A percentile compares a stretch with the other conserved stretches of the same genome.
Conservation (phyloP, 2,329 filamentous ascomycete species). For the Aspergillus sp. region DNA sequence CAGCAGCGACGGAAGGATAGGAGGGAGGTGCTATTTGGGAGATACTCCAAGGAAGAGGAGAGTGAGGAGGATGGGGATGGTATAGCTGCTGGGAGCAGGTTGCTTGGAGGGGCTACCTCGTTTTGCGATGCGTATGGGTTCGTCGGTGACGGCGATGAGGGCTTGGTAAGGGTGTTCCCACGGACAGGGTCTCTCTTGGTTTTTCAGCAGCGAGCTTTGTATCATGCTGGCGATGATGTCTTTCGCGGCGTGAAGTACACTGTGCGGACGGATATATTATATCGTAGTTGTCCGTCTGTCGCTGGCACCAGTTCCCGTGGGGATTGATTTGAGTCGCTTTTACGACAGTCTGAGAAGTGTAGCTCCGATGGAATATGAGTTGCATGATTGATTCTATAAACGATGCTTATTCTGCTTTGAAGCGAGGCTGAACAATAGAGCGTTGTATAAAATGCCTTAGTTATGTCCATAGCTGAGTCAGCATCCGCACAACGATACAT, state of each 20-base stretch:
- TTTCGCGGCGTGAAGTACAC: constrained; percentile 53
- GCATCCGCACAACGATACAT: neutral
- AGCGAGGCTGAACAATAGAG: neutral
- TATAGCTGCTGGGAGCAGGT: constrained; percentile 10
- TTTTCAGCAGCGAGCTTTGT: constrained; percentile 53
- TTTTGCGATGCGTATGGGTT: constrained; percentile 42
- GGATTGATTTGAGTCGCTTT: no score
- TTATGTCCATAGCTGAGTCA: neutral
- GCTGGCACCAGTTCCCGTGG: no score
- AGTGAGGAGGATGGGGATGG: constrained; percentile 12
- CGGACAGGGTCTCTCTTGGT: constrained; percentile 52
- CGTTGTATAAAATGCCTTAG: neutral
- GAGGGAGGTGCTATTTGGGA: neutral
- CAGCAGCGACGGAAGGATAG: neutral
- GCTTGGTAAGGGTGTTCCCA: constrained; percentile 44
- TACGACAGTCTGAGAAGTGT: neutral
- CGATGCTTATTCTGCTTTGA: no score
- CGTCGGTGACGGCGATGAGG: constrained; percentile 7
- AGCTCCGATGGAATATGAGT: neutral
- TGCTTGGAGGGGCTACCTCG: constrained; percentile 53
- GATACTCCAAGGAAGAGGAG: constrained; percentile 2
- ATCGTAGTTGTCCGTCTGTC: constrained; percentile 15
- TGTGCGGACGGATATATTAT: constrained; percentile 56
- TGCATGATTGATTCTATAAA: no score
- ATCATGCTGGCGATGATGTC: constrained; percentile 56